Evolutionary conservation across 768 basidiomycete species (phyloP).

Genomic region (Daedaleopsis sinensis): DNA sequence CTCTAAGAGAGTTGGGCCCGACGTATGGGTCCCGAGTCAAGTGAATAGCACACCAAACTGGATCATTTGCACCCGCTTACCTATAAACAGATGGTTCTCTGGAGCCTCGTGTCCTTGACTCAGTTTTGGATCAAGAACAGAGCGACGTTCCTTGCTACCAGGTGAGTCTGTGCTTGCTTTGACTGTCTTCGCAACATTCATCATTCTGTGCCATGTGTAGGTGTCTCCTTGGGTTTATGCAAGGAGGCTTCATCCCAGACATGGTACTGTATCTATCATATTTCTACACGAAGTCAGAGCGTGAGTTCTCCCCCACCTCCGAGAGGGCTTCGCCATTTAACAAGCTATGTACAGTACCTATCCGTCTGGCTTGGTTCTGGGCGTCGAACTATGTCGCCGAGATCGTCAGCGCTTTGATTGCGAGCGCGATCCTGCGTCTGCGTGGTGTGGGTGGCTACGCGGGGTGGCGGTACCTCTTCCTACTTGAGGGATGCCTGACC

Average conservation of each 20-base stretch:
- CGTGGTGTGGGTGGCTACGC: slow-evolving; percentile 55
- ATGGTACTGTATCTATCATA: slow-evolving; percentile 71
- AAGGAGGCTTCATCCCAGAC: slow-evolving; percentile 69
- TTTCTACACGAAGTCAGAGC: slow-evolving; percentile 60
- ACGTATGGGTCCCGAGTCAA: slow-evolving; percentile 66
- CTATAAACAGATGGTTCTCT: slow-evolving; percentile 48
- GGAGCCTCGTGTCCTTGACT: slow-evolving; percentile 55
- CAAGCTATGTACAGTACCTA: slow-evolving; percentile 45
- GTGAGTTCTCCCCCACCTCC: slow-evolving; percentile 34
- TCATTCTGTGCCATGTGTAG: slow-evolving; percentile 27
- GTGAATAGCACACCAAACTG: slow-evolving; percentile 28
- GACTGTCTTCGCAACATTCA: neutral
- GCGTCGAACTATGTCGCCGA: slow-evolving; percentile 56
- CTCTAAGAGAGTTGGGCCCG: slow-evolving; percentile 68
- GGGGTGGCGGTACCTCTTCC: slow-evolving; percentile 64
- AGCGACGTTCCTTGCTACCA: slow-evolving; percentile 55
- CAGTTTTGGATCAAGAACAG: slow-evolving; percentile 63
- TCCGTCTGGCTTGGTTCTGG: slow-evolving; percentile 75
- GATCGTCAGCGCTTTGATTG: slow-evolving; percentile 64
- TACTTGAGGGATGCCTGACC: slow-evolving; percentile 55
- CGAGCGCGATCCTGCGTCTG: slow-evolving; percentile 59
- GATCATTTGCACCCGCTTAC: neutral
- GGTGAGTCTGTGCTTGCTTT: slow-evolving; percentile 33
- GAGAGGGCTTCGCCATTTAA: neutral
- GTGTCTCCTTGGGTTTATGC: slow-evolving; percentile 57